Percentiles rank a stretch among this genome's conserved stretches.
phyloP scores from a whole-genome alignment of 2,329 filamentous ascomycete genomes.

The Coniella vitis region DNA sequence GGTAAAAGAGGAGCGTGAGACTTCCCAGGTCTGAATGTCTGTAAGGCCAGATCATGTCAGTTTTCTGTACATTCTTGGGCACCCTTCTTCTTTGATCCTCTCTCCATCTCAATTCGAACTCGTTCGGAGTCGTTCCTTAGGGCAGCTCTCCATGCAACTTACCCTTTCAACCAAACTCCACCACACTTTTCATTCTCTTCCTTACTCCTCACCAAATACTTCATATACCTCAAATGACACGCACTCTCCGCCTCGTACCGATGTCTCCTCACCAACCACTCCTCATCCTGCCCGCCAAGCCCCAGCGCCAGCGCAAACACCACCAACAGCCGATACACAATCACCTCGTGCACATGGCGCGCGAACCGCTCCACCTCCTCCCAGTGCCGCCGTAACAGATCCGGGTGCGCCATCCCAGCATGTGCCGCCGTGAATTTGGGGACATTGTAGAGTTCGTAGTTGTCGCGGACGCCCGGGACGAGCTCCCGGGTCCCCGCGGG shows the following conservation, averaged over 20 bases:
- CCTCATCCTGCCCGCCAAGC: slow-evolving; percentile 41
- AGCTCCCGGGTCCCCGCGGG: slow-evolving; percentile 29
- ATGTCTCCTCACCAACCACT: slow-evolving; percentile 48
- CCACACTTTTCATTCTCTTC: slow-evolving; percentile 28
- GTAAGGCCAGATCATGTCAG: not conserved
- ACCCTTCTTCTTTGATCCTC: too few species aligned
- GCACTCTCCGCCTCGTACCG: slow-evolving; percentile 47
- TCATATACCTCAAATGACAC: slow-evolving; percentile 54
- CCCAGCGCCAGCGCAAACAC: slow-evolving; percentile 54
- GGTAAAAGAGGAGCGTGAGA: slow-evolving; percentile 48
- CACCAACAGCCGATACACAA: slow-evolving; percentile 46
- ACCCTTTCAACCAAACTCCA: slow-evolving; percentile 31
- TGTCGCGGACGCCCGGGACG: slow-evolving; percentile 37
- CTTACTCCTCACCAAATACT: slow-evolving; percentile 39
- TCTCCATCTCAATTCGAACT: too few species aligned
- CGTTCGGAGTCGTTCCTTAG: too few species aligned
- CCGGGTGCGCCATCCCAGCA: slow-evolving; percentile 34
- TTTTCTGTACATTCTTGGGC: too few species aligned
- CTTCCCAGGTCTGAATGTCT: slow-evolving; percentile 46
- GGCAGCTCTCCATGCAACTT: too few species aligned
- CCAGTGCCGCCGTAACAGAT: slow-evolving; percentile 39
- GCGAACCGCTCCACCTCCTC: slow-evolving; percentile 49
- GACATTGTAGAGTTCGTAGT: slow-evolving; percentile 54
- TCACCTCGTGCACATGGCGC: slow-evolving; percentile 31
- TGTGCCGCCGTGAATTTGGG: slow-evolving; percentile 48